Evolutionary conservation across 148 eudicot genomes (phyloP).

Genomic region (Rhododendron mucronatum): DNA sequence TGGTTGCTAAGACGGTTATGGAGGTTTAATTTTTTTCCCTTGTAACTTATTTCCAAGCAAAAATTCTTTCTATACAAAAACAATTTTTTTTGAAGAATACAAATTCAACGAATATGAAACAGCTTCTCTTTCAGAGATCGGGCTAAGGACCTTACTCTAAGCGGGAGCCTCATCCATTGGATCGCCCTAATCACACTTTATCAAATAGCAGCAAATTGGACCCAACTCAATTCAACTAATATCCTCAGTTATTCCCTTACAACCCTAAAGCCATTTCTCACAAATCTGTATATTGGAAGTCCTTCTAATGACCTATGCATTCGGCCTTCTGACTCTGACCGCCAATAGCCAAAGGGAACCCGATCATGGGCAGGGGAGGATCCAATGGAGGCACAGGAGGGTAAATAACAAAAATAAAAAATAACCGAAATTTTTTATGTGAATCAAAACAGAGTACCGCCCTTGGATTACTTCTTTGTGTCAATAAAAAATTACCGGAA

Average conservation of each 20-base stretch:
- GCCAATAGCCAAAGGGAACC: neutral
- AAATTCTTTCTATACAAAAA: neutral
- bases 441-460: too few species aligned
- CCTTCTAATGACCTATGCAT: neutral
- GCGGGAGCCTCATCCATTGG: neutral
- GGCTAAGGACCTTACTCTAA: neutral
- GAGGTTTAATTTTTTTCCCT: neutral
- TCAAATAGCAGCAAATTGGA: neutral
- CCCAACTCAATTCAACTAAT: neutral
- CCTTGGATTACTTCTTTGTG: too few species aligned
- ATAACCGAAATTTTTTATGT: too few species aligned
- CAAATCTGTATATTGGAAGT: neutral
- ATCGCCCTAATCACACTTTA: neutral
- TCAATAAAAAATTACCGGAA: too few species aligned
- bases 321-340: neutral
- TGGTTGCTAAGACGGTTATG: neutral
- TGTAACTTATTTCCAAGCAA: neutral
- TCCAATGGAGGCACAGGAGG: too few species aligned
- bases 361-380: neutral
- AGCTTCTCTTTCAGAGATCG: neutral
- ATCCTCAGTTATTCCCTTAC: neutral
- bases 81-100: neutral
- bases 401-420: too few species aligned
- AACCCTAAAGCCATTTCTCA: neutral
- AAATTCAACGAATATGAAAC: neutral